Percentiles rank a stretch among this genome's conserved stretches.
These are phyloP conservation scores for Selaginella tamariscina DNA, from an alignment of 75 land plant genomes.

Conservation along the genomic window DNA sequence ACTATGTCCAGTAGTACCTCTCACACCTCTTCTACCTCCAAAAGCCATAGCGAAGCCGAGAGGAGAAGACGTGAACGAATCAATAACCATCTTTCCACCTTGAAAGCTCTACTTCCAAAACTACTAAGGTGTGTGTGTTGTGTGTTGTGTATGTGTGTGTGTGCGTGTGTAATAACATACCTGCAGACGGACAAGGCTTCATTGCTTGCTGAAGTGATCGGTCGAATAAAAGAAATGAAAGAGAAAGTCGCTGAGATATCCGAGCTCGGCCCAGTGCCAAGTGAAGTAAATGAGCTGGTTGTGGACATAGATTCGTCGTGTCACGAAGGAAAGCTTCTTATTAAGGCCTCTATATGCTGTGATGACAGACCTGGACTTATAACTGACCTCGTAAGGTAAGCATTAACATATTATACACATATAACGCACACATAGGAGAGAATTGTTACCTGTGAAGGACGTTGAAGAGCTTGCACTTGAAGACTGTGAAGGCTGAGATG, in stretches of 20 bases:
- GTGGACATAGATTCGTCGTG: conserved; percentile 27
- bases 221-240: conserved; percentile 69
- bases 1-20: too few species aligned
- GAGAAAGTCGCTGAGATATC: conserved; percentile 37
- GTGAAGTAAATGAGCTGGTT: conserved; percentile 48
- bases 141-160: background rate
- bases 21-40: too few species aligned
- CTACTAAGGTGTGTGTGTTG: conserved; percentile 48
- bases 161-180: background rate
- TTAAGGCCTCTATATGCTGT: background rate
- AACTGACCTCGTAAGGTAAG: background rate
- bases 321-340: background rate
- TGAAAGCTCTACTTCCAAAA: conserved; percentile 54
- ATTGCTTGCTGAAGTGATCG: conserved; percentile 82
- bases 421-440: too few species aligned
- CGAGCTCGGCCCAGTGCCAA: conserved; percentile 34
- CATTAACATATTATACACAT: too few species aligned
- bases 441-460: background rate
- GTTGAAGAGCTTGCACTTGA: background rate
- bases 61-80: background rate
- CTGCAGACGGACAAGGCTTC: conserved; percentile 87
- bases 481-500: conserved; percentile 10
- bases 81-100: background rate
- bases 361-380: background rate
- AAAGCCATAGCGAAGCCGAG: background rate